phyloP scores from a whole-genome alignment of 169 alveolate species.

The Plasmodium sp. region DNA sequence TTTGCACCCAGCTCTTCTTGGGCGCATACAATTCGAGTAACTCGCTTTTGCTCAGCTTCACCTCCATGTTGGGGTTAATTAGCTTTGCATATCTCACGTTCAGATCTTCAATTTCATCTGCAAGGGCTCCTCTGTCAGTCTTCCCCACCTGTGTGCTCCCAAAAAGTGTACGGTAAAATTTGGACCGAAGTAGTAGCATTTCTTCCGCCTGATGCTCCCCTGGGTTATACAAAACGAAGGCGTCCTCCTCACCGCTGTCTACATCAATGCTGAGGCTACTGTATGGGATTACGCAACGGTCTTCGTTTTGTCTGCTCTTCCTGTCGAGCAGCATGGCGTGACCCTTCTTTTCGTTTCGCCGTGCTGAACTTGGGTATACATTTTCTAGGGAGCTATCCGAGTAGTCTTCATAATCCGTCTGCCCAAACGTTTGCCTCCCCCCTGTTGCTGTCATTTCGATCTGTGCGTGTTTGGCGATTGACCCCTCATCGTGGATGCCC shows the following conservation, averaged over 20 bases:
- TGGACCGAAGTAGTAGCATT: neutral
- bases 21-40: slow-evolving; percentile 56
- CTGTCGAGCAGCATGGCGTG: neutral
- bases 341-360: neutral
- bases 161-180: slow-evolving; percentile 15
- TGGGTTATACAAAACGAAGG: neutral
- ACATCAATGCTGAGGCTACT: neutral
- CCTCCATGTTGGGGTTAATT: neutral
- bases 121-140: neutral
- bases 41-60: slow-evolving; percentile 8
- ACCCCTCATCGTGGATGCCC: neutral
- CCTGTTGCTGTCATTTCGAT: neutral
- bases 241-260: neutral
- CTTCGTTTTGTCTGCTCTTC: neutral
- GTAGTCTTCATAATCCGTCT: neutral
- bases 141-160: neutral
- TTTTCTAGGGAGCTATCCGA: slow-evolving; percentile 24
- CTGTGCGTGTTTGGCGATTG: neutral
- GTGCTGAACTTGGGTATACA: neutral
- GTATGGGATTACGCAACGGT: neutral
- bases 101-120: slow-evolving; percentile 9
- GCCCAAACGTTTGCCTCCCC: neutral
- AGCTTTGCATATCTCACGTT: slow-evolving; percentile 22
- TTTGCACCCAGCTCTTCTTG: slow-evolving; percentile 46
- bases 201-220: neutral